Evolutionary conservation across 805 yeast genomes (phyloP).

Genomic region (Nakazawaea laoshanensis): DNA sequence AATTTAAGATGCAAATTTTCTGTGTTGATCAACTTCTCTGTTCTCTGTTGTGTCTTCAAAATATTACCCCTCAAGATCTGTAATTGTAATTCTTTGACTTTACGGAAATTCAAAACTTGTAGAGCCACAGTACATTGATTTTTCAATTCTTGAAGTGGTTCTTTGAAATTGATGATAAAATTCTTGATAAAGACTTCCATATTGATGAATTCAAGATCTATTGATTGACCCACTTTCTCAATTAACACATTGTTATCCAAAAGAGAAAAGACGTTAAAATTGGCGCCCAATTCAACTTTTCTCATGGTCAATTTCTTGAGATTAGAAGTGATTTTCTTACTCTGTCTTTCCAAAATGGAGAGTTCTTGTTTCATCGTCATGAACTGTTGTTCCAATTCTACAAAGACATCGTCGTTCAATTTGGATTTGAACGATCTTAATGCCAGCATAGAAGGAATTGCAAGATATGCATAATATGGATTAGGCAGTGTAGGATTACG

Average conservation of each 20-base stretch:
- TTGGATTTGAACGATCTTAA: conserved; percentile 18
- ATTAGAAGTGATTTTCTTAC: conserved; percentile 29
- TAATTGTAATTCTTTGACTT: conserved; percentile 42
- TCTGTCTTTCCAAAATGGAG: conserved; percentile 24
- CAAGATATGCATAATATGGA: conserved; percentile 42
- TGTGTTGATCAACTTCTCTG: conserved; percentile 18
- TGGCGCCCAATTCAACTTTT: conserved; percentile 46
- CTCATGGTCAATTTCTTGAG: conserved; percentile 28
- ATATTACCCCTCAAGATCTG: conserved; percentile 29
- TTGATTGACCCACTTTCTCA: conserved; percentile 44
- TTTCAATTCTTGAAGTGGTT: conserved; percentile 39
- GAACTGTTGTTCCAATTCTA: conserved; percentile 18
- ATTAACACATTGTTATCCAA: conserved; percentile 25
- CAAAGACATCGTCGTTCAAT: conserved; percentile 17
- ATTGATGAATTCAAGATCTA: conserved; percentile 41
- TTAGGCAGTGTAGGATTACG: conserved; percentile 42
- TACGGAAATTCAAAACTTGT: conserved; percentile 39
- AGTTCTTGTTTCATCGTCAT: conserved; percentile 12
- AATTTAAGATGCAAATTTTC: conserved; percentile 17
- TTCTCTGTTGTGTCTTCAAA: conserved; percentile 26
- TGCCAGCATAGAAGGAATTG: conserved; percentile 26
- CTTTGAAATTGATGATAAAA: conserved; percentile 35
- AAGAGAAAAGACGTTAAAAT: conserved; percentile 46
- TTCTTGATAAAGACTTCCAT: conserved; percentile 34
- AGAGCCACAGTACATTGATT: conserved; percentile 34